A percentile compares a stretch with the other conserved stretches of the same genome.
Conservation (phyloP, 495 filamentous ascomycete genomes). For the Elaphomyces granulatus region DNA sequence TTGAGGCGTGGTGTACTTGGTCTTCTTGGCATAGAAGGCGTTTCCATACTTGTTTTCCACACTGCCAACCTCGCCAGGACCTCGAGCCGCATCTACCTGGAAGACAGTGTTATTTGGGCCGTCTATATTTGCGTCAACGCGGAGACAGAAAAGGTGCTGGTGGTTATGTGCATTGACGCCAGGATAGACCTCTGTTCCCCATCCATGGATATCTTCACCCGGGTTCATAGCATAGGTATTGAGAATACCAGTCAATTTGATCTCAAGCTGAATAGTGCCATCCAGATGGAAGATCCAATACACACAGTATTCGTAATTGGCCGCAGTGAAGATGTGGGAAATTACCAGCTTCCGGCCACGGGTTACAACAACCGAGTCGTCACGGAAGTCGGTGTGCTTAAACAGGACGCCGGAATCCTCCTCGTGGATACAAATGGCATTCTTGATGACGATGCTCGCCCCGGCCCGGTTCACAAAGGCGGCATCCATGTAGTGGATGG, state of each 20-base stretch:
- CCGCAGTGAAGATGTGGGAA: conserved; percentile 89
- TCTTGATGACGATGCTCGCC: conserved; percentile 66
- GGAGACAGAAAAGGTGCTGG: conserved; percentile 90
- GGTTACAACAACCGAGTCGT: conserved; percentile 74
- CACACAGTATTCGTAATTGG: conserved; percentile 94
- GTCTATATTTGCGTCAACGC: conserved; percentile 81
- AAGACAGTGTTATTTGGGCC: conserved; percentile 77
- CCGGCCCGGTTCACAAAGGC: conserved; percentile 75
- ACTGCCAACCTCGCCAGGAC: conserved; percentile 56
- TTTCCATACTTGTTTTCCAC: conserved; percentile 84
- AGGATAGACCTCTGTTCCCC: conserved; percentile 88
- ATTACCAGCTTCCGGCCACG: conserved; percentile 78
- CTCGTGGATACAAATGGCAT: conserved; percentile 95
- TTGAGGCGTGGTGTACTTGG: conserved; percentile 58
- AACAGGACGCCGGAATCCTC: conserved; percentile 89
- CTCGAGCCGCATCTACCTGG: conserved; percentile 57
- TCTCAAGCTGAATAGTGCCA: conserved; percentile 84
- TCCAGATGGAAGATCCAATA: conserved; percentile 95
- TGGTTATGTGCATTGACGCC: conserved; percentile 75
- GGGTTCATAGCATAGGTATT: conserved; percentile 82
- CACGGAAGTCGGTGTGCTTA: conserved; percentile 94
- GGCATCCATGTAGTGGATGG: conserved; percentile 82
- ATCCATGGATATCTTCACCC: conserved; percentile 73
- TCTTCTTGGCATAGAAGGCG: conserved; percentile 86
- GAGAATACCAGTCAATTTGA: conserved; percentile 89